A percentile compares a stretch with the other conserved stretches of the same genome.
These are phyloP conservation scores for Pythium brassicae DNA, from an alignment of 352 stramenopile genomes.

Conservation along the genomic window DNA sequence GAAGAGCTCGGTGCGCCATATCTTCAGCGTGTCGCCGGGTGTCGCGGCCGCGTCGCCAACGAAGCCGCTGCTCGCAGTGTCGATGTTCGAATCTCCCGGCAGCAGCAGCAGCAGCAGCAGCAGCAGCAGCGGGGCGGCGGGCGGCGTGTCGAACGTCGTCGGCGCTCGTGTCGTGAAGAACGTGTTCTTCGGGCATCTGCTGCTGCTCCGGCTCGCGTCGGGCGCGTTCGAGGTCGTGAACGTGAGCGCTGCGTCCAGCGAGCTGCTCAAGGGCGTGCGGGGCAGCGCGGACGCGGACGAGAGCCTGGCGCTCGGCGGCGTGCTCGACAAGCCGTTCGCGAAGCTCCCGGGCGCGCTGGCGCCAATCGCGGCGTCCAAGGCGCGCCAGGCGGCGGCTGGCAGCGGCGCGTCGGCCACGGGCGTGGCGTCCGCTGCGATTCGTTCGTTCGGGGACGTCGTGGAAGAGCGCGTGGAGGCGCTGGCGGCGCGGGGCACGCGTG, in stretches of 20 bases:
- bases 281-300: constrained; percentile 19
- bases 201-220: constrained; percentile 67
- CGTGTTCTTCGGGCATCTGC: constrained; percentile 67
- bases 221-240: constrained; percentile 79
- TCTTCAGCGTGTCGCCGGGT: constrained; percentile 69
- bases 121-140: constrained; percentile 16
- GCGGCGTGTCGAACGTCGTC: constrained; percentile 44
- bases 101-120: neutral
- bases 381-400: constrained; percentile 15
- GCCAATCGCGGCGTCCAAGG: constrained; percentile 34
- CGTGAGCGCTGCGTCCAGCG: constrained; percentile 64
- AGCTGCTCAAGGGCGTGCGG: constrained; percentile 60
- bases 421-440: constrained; percentile 23
- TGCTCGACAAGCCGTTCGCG: constrained; percentile 18
- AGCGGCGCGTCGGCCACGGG: constrained; percentile 2
- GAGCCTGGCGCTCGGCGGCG: constrained; percentile 4
- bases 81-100: constrained; percentile 7
- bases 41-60: constrained; percentile 5
- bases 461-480: constrained; percentile 56
- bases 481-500: constrained; percentile 48
- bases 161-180: constrained; percentile 68
- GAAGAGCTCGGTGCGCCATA: constrained; percentile 66
- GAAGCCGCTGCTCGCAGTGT: neutral
- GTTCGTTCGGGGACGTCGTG: constrained; percentile 52
- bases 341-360: constrained; percentile 49